phyloP scores from a whole-genome alignment of 1,284 basidiomycete genomes.

The Ustilago loliicola region DNA sequence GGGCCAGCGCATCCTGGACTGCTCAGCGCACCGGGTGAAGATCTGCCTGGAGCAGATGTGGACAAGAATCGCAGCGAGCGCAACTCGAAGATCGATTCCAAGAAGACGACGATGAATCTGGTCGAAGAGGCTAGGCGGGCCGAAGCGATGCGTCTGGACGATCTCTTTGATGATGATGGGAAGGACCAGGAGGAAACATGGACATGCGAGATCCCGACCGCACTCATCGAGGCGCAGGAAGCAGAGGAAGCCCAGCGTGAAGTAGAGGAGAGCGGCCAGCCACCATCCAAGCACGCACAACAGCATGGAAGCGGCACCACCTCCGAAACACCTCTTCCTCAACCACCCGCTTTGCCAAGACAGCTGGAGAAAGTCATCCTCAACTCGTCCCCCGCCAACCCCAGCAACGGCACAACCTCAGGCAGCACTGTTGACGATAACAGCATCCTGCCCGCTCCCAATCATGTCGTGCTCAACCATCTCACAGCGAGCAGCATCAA shows the following conservation, averaged over 20 bases:
- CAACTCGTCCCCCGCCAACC: conserved; percentile 74
- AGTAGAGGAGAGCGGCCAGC: conserved; percentile 24
- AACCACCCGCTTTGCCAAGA: conserved; percentile 81
- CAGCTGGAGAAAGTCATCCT: conserved; percentile 95
- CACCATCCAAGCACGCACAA: conserved; percentile 17
- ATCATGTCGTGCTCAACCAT: conserved; percentile 94
- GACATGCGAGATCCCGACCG: conserved; percentile 71
- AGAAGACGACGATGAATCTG: conserved; percentile 55
- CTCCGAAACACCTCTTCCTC: conserved; percentile 38
- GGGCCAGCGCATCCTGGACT: conserved; percentile 63
- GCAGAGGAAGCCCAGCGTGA: conserved; percentile 66
- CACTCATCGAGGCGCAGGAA: conserved; percentile 67
- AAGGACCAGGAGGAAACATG: conserved; percentile 64
- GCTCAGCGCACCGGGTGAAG: conserved; percentile 64
- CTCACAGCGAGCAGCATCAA: conserved; percentile 94
- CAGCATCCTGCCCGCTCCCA: conserved; percentile 86
- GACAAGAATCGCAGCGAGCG: conserved; percentile 45
- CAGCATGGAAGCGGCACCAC: conserved; percentile 26
- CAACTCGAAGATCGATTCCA: conserved; percentile 54
- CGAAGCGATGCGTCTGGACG: conserved; percentile 58
- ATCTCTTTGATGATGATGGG: conserved; percentile 62
- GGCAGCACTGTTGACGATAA: conserved; percentile 82
- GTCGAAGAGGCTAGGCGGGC: conserved; percentile 56
- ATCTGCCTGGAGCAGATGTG: conserved; percentile 36
- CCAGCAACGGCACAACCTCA: conserved; percentile 47